Evolutionary conservation across 1,139 yeast genomes (phyloP).

Genomic region (Geotrichum klebahnii): DNA sequence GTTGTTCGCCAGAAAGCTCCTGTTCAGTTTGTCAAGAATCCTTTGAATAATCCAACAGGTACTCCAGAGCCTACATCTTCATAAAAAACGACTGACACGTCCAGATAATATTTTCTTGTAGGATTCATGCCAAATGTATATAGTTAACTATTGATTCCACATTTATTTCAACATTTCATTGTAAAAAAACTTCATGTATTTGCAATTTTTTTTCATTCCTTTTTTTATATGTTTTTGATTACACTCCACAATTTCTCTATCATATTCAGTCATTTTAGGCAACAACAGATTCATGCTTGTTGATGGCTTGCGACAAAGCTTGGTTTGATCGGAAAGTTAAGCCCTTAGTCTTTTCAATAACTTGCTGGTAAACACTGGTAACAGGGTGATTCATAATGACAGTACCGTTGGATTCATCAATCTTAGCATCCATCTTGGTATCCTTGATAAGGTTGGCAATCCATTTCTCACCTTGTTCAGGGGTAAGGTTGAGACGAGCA

Average conservation of each 20-base stretch:
- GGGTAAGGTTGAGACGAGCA: slow-evolving; percentile 43
- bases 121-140: slow-evolving; percentile 8
- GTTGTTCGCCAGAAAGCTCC: slow-evolving; percentile 17
- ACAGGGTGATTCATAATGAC: slow-evolving; percentile 48
- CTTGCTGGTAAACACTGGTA: slow-evolving; percentile 51
- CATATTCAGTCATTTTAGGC: slow-evolving; percentile 13
- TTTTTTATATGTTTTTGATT: background rate
- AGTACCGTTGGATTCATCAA: slow-evolving; percentile 48
- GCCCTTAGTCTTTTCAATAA: slow-evolving; percentile 58
- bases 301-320: slow-evolving; percentile 41
- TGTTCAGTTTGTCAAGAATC: slow-evolving; percentile 16
- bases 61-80: background rate
- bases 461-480: slow-evolving; percentile 51
- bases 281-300: slow-evolving; percentile 27
- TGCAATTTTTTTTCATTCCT: background rate
- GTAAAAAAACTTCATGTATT: background rate
- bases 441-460: slow-evolving; percentile 48
- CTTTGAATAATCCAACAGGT: slow-evolving; percentile 1
- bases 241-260: slow-evolving; percentile 1
- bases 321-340: slow-evolving; percentile 55
- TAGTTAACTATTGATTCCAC: slow-evolving; percentile 8
- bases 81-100: no score
- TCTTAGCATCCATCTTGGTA: slow-evolving; percentile 49
- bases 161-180: background rate
- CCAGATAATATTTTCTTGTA: no score